Conservation (phyloP, 352 stramenopile species). For the Plasmopara viticola region DNA sequence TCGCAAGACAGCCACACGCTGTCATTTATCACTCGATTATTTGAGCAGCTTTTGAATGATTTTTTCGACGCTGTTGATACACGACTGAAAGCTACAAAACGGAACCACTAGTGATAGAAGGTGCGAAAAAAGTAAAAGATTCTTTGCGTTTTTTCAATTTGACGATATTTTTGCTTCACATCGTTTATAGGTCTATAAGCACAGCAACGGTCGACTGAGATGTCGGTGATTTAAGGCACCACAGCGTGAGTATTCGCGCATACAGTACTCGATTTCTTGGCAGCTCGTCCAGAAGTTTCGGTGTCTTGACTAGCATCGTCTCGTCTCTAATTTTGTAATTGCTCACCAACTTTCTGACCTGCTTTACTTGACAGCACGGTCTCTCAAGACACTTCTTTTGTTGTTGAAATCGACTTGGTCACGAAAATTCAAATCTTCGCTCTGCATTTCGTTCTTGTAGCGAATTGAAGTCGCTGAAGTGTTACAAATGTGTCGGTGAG, state of each 20-base stretch:
- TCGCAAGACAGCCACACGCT: too few relatives aligned
- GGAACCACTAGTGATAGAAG: too few relatives aligned
- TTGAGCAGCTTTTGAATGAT: too few relatives aligned
- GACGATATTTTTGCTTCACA: not conserved
- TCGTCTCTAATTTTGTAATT: conserved; percentile 3
- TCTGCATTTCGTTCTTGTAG: conserved; percentile 4
- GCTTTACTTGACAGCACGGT: conserved; percentile 1
- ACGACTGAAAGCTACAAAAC: too few relatives aligned
- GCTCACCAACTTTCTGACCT: conserved; percentile 1
- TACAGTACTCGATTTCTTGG: not conserved
- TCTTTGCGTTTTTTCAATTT: too few relatives aligned
- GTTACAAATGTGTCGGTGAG: conserved; percentile 10
- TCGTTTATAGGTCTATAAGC: conserved; percentile 37
- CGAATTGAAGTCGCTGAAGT: not conserved
- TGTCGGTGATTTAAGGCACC: conserved; percentile 51
- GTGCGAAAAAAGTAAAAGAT: too few relatives aligned
- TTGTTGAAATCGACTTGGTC: not conserved
- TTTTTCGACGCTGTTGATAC: too few relatives aligned
- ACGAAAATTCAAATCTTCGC: not conserved
- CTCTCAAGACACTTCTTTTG: conserved; percentile 1
- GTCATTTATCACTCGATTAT: too few relatives aligned
- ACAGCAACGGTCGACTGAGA: conserved; percentile 73
- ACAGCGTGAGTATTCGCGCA: conserved; percentile 36
- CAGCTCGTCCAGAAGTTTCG: conserved; percentile 4
- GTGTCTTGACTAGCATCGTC: conserved; percentile 1